Base-by-base conservation (phyloP, 768 basidiomycete genomes). In the Daedaleopsis nitida region DNA sequence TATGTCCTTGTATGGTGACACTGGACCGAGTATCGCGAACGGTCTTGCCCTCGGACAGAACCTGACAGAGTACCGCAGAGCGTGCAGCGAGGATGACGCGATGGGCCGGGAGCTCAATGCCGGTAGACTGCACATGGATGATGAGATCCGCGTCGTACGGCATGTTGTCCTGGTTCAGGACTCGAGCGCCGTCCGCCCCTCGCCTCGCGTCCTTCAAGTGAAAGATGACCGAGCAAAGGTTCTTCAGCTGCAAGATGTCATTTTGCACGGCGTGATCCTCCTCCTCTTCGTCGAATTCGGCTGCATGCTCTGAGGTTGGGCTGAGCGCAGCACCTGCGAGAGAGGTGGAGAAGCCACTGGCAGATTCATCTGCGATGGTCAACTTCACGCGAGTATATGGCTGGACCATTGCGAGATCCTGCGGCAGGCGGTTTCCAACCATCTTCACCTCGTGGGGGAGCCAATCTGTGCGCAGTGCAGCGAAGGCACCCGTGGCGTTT, bases 401-500 rank as follows among this genome's bases (percentile, higher is more conserved):
- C 59, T 85, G 82, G 9, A 94, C 75, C 0, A 72, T 68, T 5
- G 81, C 81, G 52, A 97, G 65, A 70, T 97, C 92, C 49, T 87
- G 81, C 17, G 81, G 76, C 21, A 96, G 75, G 3, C 72, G 74
- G 52, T 81, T 79, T 5, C 92, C 90, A 0, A 70, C 69, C 7
- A 90, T 66, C 0, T 70, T 70, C 51, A 98, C 84, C 4, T 80
- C 74, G 3, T 75, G 75, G 0, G 89, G 86, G 42, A 75, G 75
- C 55, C 85, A 89, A 66, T 96, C 93, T 14, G 88, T 81, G 16
- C 89, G 82, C 37, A 98, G 77, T 1, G 92, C 96, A 2, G 87
- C 94, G 72, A 92, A 96, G 0, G 92, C 91, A 1, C 96, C 97
- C 0, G 91, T 88, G 65, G 84, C 68, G 65, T 71, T 97, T 13